These are phyloP conservation scores for Eucalyptus polyanthemos DNA, from an alignment of 345 rosid species.

Conservation along the genomic window DNA sequence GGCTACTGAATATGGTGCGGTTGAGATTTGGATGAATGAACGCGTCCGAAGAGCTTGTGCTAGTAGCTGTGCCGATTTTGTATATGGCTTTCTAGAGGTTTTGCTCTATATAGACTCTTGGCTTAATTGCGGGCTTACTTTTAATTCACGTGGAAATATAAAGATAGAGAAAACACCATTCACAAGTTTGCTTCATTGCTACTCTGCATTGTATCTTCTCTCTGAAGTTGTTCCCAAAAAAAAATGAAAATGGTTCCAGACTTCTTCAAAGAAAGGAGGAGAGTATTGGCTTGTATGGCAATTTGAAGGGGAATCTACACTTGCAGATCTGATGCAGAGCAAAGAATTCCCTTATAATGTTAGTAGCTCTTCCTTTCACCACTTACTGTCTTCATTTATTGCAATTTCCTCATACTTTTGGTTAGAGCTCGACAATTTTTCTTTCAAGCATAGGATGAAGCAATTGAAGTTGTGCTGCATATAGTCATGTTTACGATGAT, in stretches of 20 bases:
- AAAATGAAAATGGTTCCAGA: conserved; percentile 27
- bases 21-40: conserved; percentile 98
- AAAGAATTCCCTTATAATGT: conserved; percentile 95
- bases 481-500: background rate
- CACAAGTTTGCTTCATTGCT: background rate
- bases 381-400: background rate
- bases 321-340: conserved; percentile 65
- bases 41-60: conserved; percentile 96
- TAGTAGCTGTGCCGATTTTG: conserved; percentile 84
- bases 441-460: background rate
- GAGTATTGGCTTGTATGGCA: conserved; percentile 96
- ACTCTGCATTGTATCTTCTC: background rate
- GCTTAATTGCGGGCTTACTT: background rate
- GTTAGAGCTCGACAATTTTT: background rate
- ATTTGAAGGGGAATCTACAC: conserved; percentile 82
- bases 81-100: conserved; percentile 91
- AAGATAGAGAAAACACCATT: background rate
- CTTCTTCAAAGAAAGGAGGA: conserved; percentile 61
- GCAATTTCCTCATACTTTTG: background rate
- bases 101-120: background rate
- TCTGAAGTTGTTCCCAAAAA: background rate
- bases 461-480: background rate
- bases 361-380: conserved; percentile 11
- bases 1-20: conserved; percentile 95
- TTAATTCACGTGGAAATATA: background rate